These are phyloP conservation scores for Solanum microdontum DNA, from an alignment of 257 asterid genomes.

Conservation along the genomic window DNA sequence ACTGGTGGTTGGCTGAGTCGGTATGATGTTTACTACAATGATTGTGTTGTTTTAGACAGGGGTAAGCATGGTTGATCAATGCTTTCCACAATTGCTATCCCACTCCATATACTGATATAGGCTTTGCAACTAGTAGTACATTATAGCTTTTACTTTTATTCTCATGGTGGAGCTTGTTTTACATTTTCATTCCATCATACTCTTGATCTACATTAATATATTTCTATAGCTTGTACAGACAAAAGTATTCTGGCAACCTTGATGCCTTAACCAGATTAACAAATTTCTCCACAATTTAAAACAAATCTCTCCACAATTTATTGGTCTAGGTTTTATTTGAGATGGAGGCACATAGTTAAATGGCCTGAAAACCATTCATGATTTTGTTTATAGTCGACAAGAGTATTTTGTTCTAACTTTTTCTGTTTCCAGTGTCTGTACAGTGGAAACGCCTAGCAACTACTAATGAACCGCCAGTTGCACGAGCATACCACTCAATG, in stretches of 20 bases:
- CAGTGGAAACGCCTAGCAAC: conserved; percentile 91
- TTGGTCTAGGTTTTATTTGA: neutral
- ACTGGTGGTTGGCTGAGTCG: conserved; percentile 99
- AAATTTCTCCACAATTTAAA: neutral
- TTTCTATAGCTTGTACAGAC: neutral
- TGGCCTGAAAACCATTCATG: neutral
- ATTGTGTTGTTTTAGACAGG: conserved; percentile 85
- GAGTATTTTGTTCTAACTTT: neutral
- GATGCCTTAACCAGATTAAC: neutral
- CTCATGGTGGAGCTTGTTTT: neutral
- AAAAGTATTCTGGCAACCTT: neutral
- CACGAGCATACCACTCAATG: conserved; percentile 97
- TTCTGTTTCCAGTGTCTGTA: conserved; percentile 50
- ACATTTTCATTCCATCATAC: neutral
- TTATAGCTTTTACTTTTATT: neutral
- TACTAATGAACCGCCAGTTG: conserved; percentile 68
- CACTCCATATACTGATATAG: neutral
- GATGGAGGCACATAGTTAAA: neutral
- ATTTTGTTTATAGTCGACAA: neutral
- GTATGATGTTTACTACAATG: conserved; percentile 83
- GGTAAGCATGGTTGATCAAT: conserved; percentile 34
- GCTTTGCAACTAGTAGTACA: neutral
- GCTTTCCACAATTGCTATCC: neutral
- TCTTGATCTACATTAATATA: neutral
- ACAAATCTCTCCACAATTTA: neutral